Percentiles rank a stretch among this genome's conserved stretches.
phyloP scores from a whole-genome alignment of 352 stramenopile species.

The Bremia lactucae region DNA sequence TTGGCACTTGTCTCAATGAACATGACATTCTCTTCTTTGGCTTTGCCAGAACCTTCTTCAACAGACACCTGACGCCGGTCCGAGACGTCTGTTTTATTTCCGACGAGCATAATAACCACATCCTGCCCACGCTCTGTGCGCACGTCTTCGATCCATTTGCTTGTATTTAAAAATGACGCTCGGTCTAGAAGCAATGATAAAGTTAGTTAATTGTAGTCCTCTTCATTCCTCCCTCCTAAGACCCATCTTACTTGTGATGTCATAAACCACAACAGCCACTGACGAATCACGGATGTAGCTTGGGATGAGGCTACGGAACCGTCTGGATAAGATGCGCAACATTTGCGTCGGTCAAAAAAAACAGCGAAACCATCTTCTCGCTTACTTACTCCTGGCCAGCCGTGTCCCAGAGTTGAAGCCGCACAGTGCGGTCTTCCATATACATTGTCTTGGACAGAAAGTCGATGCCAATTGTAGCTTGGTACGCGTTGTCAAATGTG shows the following conservation, averaged over 20 bases:
- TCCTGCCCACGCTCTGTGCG: constrained; percentile 95
- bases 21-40: constrained; percentile 96
- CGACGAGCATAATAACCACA: constrained; percentile 99
- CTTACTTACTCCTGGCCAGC: constrained; percentile 91
- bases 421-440: constrained; percentile 95
- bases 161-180: constrained; percentile 96
- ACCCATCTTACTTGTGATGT: constrained; percentile 92
- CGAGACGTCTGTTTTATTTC: constrained; percentile 99
- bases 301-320: constrained; percentile 91
- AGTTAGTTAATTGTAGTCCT: neutral
- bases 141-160: constrained; percentile 99
- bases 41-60: constrained; percentile 96
- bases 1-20: constrained; percentile 99
- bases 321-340: constrained; percentile 24
- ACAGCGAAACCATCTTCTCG: neutral
- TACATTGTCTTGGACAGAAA: constrained; percentile 99
- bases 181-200: constrained; percentile 48
- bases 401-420: constrained; percentile 98
- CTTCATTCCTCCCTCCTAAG: neutral
- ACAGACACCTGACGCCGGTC: constrained; percentile 94
- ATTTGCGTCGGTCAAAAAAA: neutral
- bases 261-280: constrained; percentile 99
- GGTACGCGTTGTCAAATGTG: constrained; percentile 95
- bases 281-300: constrained; percentile 98
- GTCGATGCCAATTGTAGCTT: constrained; percentile 99